Percentiles rank a stretch among this genome's conserved stretches.
These are phyloP conservation scores for Citrus inodora DNA, from an alignment of 345 rosid species.

Conservation along the genomic window DNA sequence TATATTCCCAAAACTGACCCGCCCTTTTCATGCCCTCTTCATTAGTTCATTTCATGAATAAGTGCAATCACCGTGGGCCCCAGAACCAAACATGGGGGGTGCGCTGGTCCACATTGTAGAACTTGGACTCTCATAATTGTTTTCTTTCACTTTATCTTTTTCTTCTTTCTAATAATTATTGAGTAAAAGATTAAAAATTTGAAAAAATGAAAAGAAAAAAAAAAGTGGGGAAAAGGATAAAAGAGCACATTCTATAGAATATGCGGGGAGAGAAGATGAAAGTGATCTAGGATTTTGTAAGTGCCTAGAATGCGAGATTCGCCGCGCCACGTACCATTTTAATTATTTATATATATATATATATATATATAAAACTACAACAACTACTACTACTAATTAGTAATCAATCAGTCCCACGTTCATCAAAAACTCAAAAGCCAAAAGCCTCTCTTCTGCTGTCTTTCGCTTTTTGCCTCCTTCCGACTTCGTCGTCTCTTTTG, in stretches of 20 bases:
- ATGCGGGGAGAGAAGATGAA: constrained; percentile 28
- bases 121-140: background rate
- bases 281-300: background rate
- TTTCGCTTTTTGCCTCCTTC: too few relatives aligned
- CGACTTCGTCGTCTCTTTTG: too few relatives aligned
- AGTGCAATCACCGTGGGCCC: background rate
- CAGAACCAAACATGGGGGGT: background rate
- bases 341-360: too few relatives aligned
- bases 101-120: background rate
- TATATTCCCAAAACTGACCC: background rate
- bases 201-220: background rate
- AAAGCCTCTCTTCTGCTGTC: too few relatives aligned
- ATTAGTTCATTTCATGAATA: too few relatives aligned
- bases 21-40: background rate
- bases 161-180: background rate
- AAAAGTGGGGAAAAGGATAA: background rate
- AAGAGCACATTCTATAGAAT: constrained; percentile 56
- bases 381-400: too few relatives aligned
- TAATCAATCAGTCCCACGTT: too few relatives aligned
- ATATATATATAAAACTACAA: too few relatives aligned
- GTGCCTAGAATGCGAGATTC: constrained; percentile 19
- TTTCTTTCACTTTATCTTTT: background rate
- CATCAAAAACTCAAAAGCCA: too few relatives aligned
- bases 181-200: background rate
- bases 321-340: constrained; percentile 41